Evolutionary conservation across 139 green algal species (phyloP).

Genomic region (Haematococcus lacustris): DNA sequence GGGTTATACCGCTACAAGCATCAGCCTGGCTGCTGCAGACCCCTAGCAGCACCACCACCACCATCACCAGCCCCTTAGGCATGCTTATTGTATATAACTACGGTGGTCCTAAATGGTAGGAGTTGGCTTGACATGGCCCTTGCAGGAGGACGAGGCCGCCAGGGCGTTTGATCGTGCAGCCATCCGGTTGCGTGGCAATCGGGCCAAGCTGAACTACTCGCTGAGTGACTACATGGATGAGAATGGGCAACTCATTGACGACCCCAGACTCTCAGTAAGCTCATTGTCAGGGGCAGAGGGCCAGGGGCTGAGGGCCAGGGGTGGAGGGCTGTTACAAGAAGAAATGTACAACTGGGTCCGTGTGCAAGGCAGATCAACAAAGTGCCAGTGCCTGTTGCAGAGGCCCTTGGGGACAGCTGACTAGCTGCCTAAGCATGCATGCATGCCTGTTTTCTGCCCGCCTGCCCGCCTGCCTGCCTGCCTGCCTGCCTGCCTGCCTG

Average conservation of each 20-base stretch:
- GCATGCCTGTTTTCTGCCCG: neutral
- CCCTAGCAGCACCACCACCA: too few relatives aligned
- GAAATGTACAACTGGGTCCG: neutral
- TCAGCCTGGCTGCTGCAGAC: too few relatives aligned
- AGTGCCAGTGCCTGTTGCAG: neutral
- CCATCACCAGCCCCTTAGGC: too few relatives aligned
- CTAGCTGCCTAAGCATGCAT: neutral
- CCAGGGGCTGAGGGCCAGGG: neutral
- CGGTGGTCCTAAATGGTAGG: too few relatives aligned
- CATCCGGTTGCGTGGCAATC: constrained; percentile 25
- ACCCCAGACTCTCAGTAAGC: constrained; percentile 13
- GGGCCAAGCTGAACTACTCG: constrained; percentile 42
- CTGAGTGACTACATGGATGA: constrained; percentile 27
- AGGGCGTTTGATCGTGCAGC: constrained; percentile 41
- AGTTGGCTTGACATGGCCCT: too few relatives aligned
- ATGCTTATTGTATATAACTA: too few relatives aligned
- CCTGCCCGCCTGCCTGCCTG: too few relatives aligned
- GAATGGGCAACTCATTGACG: constrained; percentile 21
- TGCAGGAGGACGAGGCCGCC: constrained; percentile 38
- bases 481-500: too few relatives aligned
- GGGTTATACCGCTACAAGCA: too few relatives aligned
- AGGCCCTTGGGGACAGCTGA: neutral
- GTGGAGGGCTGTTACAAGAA: neutral
- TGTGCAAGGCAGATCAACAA: neutral
- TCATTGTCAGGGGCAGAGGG: neutral